Conservation (phyloP, 306 rosid species). For the Styphnolobium japonicum region DNA sequence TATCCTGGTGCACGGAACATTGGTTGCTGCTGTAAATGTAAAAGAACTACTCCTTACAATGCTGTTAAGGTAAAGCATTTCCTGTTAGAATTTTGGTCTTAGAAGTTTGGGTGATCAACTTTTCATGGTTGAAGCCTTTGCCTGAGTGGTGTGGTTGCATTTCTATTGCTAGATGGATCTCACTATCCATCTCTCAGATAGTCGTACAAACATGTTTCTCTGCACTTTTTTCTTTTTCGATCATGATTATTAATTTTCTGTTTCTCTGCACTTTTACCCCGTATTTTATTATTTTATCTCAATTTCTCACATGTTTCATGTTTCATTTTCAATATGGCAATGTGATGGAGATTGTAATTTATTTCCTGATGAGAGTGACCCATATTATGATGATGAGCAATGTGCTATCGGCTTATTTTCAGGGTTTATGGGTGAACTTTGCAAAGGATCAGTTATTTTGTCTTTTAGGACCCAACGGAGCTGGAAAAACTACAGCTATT, state of each 20-base stretch:
- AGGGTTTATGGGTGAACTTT: slow-evolving; percentile 91
- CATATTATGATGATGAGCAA: background rate
- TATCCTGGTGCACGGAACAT: slow-evolving; percentile 55
- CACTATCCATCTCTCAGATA: slow-evolving; percentile 5
- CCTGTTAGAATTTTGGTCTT: slow-evolving; percentile 6
- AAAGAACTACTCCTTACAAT: slow-evolving; percentile 50
- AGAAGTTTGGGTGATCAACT: background rate
- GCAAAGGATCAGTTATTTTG: slow-evolving; percentile 84
- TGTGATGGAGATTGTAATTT: background rate
- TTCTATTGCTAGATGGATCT: background rate
- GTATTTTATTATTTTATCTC: background rate
- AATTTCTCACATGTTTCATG: background rate
- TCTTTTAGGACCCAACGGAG: slow-evolving; percentile 93
- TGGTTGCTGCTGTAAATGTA: slow-evolving; percentile 65
- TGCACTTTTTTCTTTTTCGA: background rate
- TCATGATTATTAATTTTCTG: background rate
- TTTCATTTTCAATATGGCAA: background rate
- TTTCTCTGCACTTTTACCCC: background rate
- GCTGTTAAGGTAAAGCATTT: slow-evolving; percentile 71
- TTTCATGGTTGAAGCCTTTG: background rate
- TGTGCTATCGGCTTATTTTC: slow-evolving; percentile 33
- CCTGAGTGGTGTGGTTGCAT: background rate
- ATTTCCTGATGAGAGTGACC: background rate
- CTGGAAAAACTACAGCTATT: slow-evolving; percentile 91
- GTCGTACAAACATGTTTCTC: no score